These are phyloP conservation scores for Lactarius hatsudake DNA, from an alignment of 768 basidiomycete species.

Conservation along the genomic window DNA sequence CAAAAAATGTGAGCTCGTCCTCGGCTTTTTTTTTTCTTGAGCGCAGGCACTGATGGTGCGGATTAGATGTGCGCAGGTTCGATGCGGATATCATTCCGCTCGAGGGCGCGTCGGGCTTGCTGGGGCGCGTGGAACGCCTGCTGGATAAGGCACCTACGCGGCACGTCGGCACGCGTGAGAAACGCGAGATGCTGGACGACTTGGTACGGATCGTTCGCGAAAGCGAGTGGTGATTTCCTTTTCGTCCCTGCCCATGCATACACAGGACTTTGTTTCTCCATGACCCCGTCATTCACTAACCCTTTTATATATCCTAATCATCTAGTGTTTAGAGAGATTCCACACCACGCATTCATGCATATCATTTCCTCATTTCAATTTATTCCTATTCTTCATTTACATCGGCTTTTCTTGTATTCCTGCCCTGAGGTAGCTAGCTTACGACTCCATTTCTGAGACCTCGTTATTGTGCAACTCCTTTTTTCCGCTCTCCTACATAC, in stretches of 20 bases:
- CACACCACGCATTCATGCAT: slow-evolving; percentile 6
- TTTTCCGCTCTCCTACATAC: neutral
- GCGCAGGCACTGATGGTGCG: neutral
- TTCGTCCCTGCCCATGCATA: neutral
- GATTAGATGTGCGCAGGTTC: slow-evolving; percentile 66
- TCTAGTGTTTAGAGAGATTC: neutral
- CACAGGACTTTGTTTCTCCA: neutral
- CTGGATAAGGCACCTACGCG: slow-evolving; percentile 45
- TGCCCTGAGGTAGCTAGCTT: neutral
- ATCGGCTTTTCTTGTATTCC: slow-evolving; percentile 2
- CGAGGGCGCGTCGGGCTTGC: slow-evolving; percentile 68
- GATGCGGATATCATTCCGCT: slow-evolving; percentile 74
- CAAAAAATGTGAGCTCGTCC: slow-evolving; percentile 57
- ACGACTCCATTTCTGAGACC: neutral
- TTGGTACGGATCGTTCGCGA: slow-evolving; percentile 26
- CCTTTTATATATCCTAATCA: slow-evolving; percentile 17
- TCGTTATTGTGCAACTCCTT: neutral
- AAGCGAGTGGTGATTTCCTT: slow-evolving; percentile 21
- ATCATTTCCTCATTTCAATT: slow-evolving; percentile 16
- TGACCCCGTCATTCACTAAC: neutral
- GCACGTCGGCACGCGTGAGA: slow-evolving; percentile 43
- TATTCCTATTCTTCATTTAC: slow-evolving; percentile 21
- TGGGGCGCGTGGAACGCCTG: slow-evolving; percentile 60
- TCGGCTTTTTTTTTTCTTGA: neutral
- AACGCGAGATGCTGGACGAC: slow-evolving; percentile 31